A percentile compares a stretch with the other conserved stretches of the same genome.
Evolutionary conservation across 148 eudicot species (phyloP).

Genomic region (Chenopodium album): DNA sequence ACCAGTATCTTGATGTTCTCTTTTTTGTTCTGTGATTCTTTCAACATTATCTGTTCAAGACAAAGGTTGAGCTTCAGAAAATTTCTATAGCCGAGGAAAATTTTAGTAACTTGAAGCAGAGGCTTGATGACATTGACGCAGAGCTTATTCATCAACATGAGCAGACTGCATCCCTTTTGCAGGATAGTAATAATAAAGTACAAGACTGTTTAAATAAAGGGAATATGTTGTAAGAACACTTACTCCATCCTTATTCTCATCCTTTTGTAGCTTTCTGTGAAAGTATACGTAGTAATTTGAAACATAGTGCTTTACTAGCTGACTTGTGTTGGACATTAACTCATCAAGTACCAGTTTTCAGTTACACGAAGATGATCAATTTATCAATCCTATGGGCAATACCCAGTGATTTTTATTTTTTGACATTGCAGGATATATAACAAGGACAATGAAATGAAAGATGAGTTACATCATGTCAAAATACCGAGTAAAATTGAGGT

Average conservation of each 20-base stretch:
- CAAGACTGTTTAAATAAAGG: constrained; percentile 37
- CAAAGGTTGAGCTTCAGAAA: constrained; percentile 55
- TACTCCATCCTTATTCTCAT: neutral
- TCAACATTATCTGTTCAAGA: constrained; percentile 24
- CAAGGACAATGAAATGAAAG: constrained; percentile 34
- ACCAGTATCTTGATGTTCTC: neutral
- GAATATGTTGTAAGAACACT: constrained; percentile 41
- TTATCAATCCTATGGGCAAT: neutral
- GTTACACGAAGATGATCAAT: neutral
- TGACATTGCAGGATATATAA: constrained; percentile 48
- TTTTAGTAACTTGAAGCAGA: constrained; percentile 57
- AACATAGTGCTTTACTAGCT: neutral
- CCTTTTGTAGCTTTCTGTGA: neutral
- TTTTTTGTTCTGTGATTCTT: constrained; percentile 10
- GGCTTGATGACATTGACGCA: constrained; percentile 57
- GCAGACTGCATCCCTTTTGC: constrained; percentile 37
- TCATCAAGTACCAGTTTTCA: neutral
- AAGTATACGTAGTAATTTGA: neutral
- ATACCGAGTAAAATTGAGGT: constrained; percentile 30
- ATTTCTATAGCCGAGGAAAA: constrained; percentile 55
- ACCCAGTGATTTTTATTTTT: neutral
- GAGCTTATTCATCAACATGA: constrained; percentile 60
- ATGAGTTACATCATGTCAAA: constrained; percentile 30
- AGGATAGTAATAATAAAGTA: constrained; percentile 29
- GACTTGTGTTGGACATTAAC: neutral